These are phyloP conservation scores for Bruguiera hainesii DNA, from an alignment of 441 rosid species.

Conservation along the genomic window DNA sequence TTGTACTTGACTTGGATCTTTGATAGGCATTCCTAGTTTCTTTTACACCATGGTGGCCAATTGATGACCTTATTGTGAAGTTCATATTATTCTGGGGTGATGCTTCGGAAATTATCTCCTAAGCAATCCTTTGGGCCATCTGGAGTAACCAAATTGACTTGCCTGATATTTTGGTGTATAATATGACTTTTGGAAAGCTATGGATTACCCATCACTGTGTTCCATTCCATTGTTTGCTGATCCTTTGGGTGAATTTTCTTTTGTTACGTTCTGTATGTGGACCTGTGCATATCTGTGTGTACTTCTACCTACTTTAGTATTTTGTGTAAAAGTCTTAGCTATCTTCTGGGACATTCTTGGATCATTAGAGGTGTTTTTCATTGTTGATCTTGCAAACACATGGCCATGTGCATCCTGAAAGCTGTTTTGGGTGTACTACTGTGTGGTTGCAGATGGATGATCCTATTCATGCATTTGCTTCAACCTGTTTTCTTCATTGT, in stretches of 20 bases:
- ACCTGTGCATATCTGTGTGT: too few species aligned
- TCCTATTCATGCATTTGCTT: not conserved
- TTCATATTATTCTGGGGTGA: not conserved
- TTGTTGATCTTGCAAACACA: too few species aligned
- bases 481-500: not conserved
- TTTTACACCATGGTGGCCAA: slow-evolving; percentile 1
- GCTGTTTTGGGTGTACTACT: not conserved
- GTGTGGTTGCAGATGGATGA: not conserved
- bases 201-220: not conserved
- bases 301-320: too few species aligned
- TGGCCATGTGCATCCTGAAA: too few species aligned
- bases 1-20: slow-evolving; percentile 19
- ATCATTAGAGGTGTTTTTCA: too few species aligned
- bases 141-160: not conserved
- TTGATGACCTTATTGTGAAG: not conserved
- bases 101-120: slow-evolving; percentile 8
- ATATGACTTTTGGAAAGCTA: not conserved
- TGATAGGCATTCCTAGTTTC: not conserved
- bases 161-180: not conserved
- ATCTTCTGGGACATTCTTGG: too few species aligned
- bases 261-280: too few species aligned
- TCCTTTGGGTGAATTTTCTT: too few species aligned
- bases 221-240: not conserved
- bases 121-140: not conserved
- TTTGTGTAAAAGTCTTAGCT: too few species aligned